Evolutionary conservation across 1,284 basidiomycete species (phyloP).

Genomic region (Trametes hirsuta): DNA sequence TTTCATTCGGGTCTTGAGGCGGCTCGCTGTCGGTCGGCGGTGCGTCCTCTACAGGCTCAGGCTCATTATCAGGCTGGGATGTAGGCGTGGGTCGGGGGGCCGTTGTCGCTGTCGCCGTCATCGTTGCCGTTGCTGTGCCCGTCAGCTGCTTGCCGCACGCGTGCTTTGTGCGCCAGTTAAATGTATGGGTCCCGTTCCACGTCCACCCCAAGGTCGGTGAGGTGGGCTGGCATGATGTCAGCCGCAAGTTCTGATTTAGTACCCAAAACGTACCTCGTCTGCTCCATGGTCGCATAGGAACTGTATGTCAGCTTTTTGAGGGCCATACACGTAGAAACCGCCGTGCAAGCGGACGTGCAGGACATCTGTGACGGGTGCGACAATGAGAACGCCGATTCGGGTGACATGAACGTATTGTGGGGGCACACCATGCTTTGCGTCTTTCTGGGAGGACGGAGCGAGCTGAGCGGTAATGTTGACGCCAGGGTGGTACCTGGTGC

Average conservation of each 20-base stretch:
- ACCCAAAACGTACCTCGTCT: constrained; percentile 32
- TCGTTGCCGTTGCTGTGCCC: not conserved
- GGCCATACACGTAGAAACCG: constrained; percentile 40
- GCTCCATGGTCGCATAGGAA: constrained; percentile 44
- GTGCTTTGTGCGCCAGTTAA: constrained; percentile 39
- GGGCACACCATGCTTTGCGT: constrained; percentile 25
- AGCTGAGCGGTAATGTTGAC: constrained; percentile 31
- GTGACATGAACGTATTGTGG: not conserved
- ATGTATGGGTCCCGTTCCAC: constrained; percentile 37
- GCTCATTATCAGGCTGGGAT: not conserved
- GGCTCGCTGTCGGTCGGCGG: constrained; percentile 24
- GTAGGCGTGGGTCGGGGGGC: constrained; percentile 4
- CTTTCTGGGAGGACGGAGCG: constrained; percentile 11
- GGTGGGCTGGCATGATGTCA: constrained; percentile 29
- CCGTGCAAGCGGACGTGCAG: constrained; percentile 46
- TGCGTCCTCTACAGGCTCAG: constrained; percentile 12
- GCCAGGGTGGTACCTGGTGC: constrained; percentile 24
- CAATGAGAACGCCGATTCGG: not conserved
- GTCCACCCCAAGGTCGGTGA: constrained; percentile 34
- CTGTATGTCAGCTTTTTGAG: constrained; percentile 43
- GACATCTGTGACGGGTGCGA: constrained; percentile 27
- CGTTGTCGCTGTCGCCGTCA: constrained; percentile 6
- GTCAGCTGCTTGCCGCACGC: constrained; percentile 31
- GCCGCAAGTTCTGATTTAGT: not conserved
- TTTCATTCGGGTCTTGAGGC: constrained; percentile 12